Conservation (phyloP, 176 grass and related monocot species). For the Oropetium thomaeum region DNA sequence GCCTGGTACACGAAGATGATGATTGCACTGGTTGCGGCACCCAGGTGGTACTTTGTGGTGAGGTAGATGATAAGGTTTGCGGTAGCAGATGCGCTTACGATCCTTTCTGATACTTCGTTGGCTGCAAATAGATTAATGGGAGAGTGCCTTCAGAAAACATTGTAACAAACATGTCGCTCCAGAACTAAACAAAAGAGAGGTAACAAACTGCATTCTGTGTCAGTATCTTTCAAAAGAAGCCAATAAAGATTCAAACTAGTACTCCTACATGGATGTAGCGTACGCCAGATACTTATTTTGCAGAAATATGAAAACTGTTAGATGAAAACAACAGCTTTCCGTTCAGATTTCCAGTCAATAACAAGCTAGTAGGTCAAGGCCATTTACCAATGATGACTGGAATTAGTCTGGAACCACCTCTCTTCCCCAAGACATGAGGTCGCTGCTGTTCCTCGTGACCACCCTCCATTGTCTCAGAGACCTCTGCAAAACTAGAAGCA, state of each 20-base stretch:
- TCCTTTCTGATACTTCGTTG: slow-evolving; percentile 43
- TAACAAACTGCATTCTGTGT: too few relatives aligned
- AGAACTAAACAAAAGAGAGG: background rate
- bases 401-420: slow-evolving; percentile 15
- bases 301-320: background rate
- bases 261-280: too few relatives aligned
- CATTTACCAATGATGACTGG: slow-evolving; percentile 30
- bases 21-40: slow-evolving; percentile 10
- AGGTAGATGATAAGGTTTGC: slow-evolving; percentile 49
- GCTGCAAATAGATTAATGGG: slow-evolving; percentile 16
- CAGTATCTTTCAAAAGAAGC: too few relatives aligned
- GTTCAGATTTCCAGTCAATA: background rate
- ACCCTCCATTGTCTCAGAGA: slow-evolving; percentile 9
- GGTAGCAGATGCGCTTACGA: slow-evolving; percentile 14
- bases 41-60: slow-evolving; percentile 37
- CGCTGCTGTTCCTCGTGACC: background rate
- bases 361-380: background rate
- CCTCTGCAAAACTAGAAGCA: background rate
- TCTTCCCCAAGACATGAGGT: background rate
- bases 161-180: too few relatives aligned
- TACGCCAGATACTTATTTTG: background rate
- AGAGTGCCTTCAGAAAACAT: background rate
- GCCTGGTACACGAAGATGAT: slow-evolving; percentile 33
- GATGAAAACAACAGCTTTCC: background rate
- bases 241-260: too few relatives aligned